These are phyloP conservation scores for Jatropha multifida DNA, from an alignment of 441 rosid genomes.

Conservation along the genomic window DNA sequence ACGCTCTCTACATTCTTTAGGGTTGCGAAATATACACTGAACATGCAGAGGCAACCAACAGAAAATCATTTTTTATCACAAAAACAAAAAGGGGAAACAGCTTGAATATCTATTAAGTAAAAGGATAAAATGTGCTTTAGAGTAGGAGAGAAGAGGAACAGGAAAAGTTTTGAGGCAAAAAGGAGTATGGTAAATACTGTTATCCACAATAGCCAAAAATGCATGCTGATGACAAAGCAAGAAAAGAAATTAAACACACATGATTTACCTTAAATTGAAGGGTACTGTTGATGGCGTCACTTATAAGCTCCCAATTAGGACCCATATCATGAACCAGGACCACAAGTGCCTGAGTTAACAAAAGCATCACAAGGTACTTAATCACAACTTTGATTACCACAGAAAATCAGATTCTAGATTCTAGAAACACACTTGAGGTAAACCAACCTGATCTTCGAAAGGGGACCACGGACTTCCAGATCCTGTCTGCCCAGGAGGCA, in stretches of 20 bases:
- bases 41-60: constrained; percentile 26
- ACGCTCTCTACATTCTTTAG: constrained; percentile 97
- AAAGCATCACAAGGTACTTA: constrained; percentile 22
- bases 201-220: constrained; percentile 4
- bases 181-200: neutral
- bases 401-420: constrained; percentile 10
- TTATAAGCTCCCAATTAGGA: constrained; percentile 99
- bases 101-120: constrained; percentile 9
- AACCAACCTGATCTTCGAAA: constrained; percentile 94
- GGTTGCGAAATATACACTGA: constrained; percentile 91
- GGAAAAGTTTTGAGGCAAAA: constrained; percentile 9
- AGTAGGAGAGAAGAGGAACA: constrained; percentile 5
- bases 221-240: neutral
- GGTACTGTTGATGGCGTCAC: constrained; percentile 93
- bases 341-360: constrained; percentile 81
- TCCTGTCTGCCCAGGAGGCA: constrained; percentile 73
- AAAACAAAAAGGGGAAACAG: neutral
- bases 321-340: constrained; percentile 99
- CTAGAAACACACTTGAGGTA: constrained; percentile 16
- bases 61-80: neutral
- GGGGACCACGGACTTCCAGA: constrained; percentile 90
- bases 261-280: constrained; percentile 82
- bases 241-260: neutral
- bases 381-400: constrained; percentile 15
- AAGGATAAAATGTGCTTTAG: constrained; percentile 2